Evolutionary conservation across 2,329 filamentous ascomycete species (phyloP), one percentile per base, ranked within the genome.

Genomic region (Lachnellula subtilissima): DNA sequence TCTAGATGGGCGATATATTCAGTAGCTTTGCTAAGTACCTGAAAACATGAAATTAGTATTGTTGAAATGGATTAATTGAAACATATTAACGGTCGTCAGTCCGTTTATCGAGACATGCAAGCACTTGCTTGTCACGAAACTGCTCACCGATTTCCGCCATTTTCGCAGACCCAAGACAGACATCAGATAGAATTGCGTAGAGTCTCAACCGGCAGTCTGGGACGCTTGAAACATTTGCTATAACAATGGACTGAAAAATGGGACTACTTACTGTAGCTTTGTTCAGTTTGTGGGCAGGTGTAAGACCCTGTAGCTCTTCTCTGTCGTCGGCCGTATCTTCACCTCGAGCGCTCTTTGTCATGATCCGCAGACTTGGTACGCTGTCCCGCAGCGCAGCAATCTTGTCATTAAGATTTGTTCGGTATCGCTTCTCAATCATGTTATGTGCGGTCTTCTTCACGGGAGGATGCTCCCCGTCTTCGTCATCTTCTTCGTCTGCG

Each of bases 391-490:
- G 76, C 56, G 92, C 91, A 47, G 91, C 88, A 66, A 97, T 97
- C 76, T 97, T 97, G 70, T 97, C 93, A 69, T 97, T 97, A 55
- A 97, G 79, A 68, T 97, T 97, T 53, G 90, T 96, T 66, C 93
- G 86, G 72, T 97, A 97, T 63, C 93, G 80, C 79, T 97, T 97
- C 75, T 97, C 93, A 61, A 97, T 97, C 81, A 97, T 94, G 73
- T 97, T 97, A 74, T 97, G 93, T 2, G 93, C 91, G 35, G 92
- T 95, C 79, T 97, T 97, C 79, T 96, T 97, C 56, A 77, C 76
- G 25, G 75, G 80, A 50, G 70, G 79, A 68, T 79, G 85, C 64
- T 77, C 81, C 63, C 79, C 80, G 47, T 83, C 78, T 12, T 86
- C 83, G 49, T 84, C 82, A n/a, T 83, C 80, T 3, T 83, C 77